Conservation (phyloP, 2,329 filamentous ascomycete genomes). For the Gremmenia infestans region DNA sequence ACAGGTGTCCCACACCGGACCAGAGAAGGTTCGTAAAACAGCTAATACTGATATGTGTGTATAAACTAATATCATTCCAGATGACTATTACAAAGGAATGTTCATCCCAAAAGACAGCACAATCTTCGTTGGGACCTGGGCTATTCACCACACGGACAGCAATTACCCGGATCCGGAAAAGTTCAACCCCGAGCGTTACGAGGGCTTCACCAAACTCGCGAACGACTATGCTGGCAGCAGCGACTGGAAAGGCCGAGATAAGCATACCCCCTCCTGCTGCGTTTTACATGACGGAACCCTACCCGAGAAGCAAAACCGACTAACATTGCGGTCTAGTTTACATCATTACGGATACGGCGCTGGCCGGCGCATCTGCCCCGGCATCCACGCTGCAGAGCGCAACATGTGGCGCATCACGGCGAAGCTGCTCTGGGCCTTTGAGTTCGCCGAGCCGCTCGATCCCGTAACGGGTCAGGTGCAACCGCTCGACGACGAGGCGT, state of each 20-base stretch:
- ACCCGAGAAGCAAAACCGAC: too few species aligned
- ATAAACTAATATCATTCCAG: too few species aligned
- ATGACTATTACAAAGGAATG: too few species aligned
- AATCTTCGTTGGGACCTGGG: too few species aligned
- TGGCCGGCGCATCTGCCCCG: slow-evolving; percentile 48
- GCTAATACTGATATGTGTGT: slow-evolving; percentile 23
- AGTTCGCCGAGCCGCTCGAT: background rate
- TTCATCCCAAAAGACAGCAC: too few species aligned
- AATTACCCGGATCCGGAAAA: slow-evolving; percentile 10
- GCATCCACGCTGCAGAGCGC: slow-evolving; percentile 37
- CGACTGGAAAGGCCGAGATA: slow-evolving; percentile 9
- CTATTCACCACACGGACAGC: too few species aligned
- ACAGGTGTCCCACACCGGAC: slow-evolving; percentile 34
- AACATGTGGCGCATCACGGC: background rate
- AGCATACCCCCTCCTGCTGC: too few species aligned
- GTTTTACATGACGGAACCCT: too few species aligned
- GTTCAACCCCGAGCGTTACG: slow-evolving; percentile 53
- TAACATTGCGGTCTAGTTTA: too few species aligned
- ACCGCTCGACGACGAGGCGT: too few species aligned
- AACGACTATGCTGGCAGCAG: background rate
- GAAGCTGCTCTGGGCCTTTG: slow-evolving; percentile 5
- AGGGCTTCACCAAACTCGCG: slow-evolving; percentile 4
- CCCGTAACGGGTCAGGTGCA: too few species aligned
- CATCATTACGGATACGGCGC: slow-evolving; percentile 32
- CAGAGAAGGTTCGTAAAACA: slow-evolving; percentile 33